Base-by-base conservation (phyloP, 2,329 filamentous ascomycete species). In the Cyclaneusma minus region DNA sequence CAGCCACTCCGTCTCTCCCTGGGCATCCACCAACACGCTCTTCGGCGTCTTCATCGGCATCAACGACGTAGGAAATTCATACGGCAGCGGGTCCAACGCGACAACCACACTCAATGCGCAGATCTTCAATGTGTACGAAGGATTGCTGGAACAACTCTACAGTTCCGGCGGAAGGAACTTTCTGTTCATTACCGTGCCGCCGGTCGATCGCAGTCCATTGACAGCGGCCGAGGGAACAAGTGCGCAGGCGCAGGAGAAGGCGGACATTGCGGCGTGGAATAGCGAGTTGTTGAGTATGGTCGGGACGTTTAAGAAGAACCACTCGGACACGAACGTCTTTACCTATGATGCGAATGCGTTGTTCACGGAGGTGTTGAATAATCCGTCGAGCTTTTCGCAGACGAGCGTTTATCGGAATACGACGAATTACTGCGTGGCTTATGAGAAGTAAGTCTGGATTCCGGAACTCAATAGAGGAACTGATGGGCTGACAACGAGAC, bases 101-200 rank as follows among this genome's bases (percentile, higher is more conserved):
- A 50, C 45, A 0, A 38, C 39, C 0, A 42, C 37, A 0, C 40
- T 64, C 4, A 49, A 57, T 24, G 37, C 36, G 3, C 37, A 44
- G n/a, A 54, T 60, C 3, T 54, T 62, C n/a, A 46, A 41, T 2
- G 49, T 52, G 12, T 62, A 62, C 29, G 51, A 51, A 8, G 38
- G 37, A 4, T 42, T 61, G 2, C 40, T 60, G 0, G 46, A 56
- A 28, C 30, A 54, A 12, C 47, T 77, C 5, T 69, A 69, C 34
- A 41, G 48, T 3, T 49, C 54, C 3, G 69, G 69, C 0, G 58
- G 58, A 3, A 51, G 68, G 4, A 69, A 70, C 29, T 75, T 75
- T 32, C 52, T 62, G 2, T 56, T 75, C 28, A 34, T 76, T 16
- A 69, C 59, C 27, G 67, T 73, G 0, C 70, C 71, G 2, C 64